phyloP scores from a whole-genome alignment of 2,329 filamentous ascomycete genomes.

The Fonsecaea monophora region DNA sequence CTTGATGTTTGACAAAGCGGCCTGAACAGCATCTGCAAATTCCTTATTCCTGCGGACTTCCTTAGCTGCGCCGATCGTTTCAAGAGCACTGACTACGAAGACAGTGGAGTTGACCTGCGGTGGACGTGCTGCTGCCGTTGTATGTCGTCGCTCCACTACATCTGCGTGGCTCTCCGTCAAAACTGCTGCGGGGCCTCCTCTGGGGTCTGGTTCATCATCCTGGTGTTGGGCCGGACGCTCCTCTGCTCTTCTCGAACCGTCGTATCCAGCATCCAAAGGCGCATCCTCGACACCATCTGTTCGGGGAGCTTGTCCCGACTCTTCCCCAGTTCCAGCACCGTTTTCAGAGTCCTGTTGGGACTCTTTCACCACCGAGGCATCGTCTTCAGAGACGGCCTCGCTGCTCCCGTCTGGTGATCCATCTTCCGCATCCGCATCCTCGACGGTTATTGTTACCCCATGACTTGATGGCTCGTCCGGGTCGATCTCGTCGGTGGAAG shows the following conservation, averaged over 20 bases:
- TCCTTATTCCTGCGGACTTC: conserved; percentile 88
- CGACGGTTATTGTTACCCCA: conserved; percentile 38
- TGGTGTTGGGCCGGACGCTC: conserved; percentile 35
- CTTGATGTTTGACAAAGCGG: conserved; percentile 84
- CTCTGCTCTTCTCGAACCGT: conserved; percentile 21
- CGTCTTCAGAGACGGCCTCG: conserved; percentile 38
- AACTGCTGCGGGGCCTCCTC: background rate
- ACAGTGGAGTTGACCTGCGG: conserved; percentile 89
- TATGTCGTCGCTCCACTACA: conserved; percentile 67
- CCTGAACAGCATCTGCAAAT: conserved; percentile 79
- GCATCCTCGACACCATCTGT: conserved; percentile 2
- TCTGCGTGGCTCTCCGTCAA: conserved; percentile 34
- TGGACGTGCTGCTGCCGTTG: conserved; percentile 56
- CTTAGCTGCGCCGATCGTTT: conserved; percentile 88
- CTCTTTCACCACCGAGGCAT: conserved; percentile 23
- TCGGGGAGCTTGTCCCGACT: conserved; percentile 13
- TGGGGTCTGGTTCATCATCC: conserved; percentile 39
- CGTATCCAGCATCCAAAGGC: conserved; percentile 8
- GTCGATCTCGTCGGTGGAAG: conserved; percentile 38
- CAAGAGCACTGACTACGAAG: conserved; percentile 91
- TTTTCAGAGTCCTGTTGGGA: conserved; percentile 25
- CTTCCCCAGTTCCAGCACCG: conserved; percentile 30
- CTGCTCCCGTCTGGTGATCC: conserved; percentile 27
- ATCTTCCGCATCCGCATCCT: conserved; percentile 38
- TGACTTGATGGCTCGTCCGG: conserved; percentile 21